Percentiles rank a stretch among this genome's conserved stretches.
phyloP scores from a whole-genome alignment of 1,284 basidiomycete genomes.

The Cutaneotrichosporon dermatis region DNA sequence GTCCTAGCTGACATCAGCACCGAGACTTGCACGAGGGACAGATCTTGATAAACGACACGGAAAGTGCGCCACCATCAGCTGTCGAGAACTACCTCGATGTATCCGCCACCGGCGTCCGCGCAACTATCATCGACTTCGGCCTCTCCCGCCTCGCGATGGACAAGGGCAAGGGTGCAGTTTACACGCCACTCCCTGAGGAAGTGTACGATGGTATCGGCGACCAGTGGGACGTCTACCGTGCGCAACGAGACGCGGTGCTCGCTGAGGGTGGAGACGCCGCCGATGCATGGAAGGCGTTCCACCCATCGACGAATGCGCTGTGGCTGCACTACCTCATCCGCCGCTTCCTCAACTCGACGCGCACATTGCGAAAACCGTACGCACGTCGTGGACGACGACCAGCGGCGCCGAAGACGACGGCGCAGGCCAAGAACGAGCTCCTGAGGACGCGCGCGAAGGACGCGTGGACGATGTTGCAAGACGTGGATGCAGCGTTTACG shows the following conservation, averaged over 20 bases:
- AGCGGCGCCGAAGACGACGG: not conserved
- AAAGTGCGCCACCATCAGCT: conserved; percentile 30
- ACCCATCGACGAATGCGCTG: conserved; percentile 20
- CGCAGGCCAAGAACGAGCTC: not conserved
- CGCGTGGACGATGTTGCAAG: conserved; percentile 16
- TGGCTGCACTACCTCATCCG: conserved; percentile 43
- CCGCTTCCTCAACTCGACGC: conserved; percentile 30
- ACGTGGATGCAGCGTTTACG: conserved; percentile 5
- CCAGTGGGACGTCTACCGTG: conserved; percentile 96
- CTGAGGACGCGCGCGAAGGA: conserved; percentile 9
- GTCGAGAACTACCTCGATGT: conserved; percentile 26
- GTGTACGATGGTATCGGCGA: conserved; percentile 79
- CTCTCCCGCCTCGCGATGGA: conserved; percentile 68
- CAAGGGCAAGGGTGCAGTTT: not conserved
- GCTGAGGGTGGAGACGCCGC: not conserved
- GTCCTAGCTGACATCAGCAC: conserved; percentile 58
- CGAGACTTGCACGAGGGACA: conserved; percentile 99
- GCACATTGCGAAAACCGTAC: conserved; percentile 28
- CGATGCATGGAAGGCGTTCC: conserved; percentile 8
- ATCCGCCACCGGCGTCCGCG: conserved; percentile 58
- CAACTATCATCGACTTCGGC: conserved; percentile 90
- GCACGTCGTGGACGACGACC: not conserved
- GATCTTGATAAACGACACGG: conserved; percentile 63
- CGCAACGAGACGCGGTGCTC: conserved; percentile 31
- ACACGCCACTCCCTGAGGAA: conserved; percentile 61